phyloP scores from a whole-genome alignment of 2,329 filamentous ascomycete species.

The Diaporthe sp. region DNA sequence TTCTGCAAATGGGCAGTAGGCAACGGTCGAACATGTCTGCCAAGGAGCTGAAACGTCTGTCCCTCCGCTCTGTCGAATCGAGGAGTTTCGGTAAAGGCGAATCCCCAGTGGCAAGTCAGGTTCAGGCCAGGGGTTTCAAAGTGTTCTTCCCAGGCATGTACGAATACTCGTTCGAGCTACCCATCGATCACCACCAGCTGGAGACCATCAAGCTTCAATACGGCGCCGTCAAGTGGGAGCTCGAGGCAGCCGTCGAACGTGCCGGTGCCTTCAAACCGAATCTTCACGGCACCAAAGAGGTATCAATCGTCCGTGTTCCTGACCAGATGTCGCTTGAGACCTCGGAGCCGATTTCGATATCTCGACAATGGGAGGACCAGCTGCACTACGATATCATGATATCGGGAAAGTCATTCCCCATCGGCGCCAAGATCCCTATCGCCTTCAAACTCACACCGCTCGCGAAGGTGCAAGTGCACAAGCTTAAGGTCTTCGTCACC shows the following conservation, averaged over 20 bases:
- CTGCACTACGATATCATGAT: slow-evolving; percentile 97
- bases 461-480: slow-evolving; percentile 93
- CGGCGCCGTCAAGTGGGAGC: slow-evolving; percentile 88
- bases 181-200: slow-evolving; percentile 87
- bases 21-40: slow-evolving; percentile 53
- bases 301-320: slow-evolving; percentile 86
- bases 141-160: slow-evolving; percentile 82
- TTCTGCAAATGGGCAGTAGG: slow-evolving; percentile 49
- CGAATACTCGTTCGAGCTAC: slow-evolving; percentile 84
- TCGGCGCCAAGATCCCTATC: slow-evolving; percentile 89
- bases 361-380: slow-evolving; percentile 94
- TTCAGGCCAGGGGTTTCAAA: slow-evolving; percentile 81
- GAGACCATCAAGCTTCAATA: slow-evolving; percentile 92
- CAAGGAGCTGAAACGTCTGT: slow-evolving; percentile 76
- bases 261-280: slow-evolving; percentile 93
- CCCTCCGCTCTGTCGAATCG: slow-evolving; percentile 84
- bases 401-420: slow-evolving; percentile 93
- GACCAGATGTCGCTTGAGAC: slow-evolving; percentile 91
- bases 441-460: slow-evolving; percentile 94
- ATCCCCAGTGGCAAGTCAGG: slow-evolving; percentile 70
- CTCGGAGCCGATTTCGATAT: slow-evolving; percentile 94
- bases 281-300: slow-evolving; percentile 84
- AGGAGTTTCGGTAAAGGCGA: slow-evolving; percentile 89
- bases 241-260: slow-evolving; percentile 87
- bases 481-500: slow-evolving; percentile 91